Conservation (phyloP, 352 stramenopile genomes). For the Pythium guiyangense region DNA sequence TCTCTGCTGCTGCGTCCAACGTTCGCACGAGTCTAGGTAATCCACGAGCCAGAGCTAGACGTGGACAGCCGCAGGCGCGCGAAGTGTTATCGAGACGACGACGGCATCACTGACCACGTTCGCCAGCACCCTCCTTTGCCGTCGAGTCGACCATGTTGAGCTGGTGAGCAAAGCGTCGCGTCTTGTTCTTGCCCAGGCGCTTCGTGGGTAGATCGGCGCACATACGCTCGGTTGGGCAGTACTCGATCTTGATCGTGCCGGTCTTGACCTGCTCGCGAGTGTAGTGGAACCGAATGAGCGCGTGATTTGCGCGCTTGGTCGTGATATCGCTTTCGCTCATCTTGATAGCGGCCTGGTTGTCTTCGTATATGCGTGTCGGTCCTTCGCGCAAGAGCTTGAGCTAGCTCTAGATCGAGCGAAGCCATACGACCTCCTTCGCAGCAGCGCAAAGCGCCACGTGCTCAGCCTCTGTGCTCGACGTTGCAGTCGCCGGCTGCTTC, state of each 20-base stretch:
- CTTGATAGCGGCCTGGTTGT: not conserved
- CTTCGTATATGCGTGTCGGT: not conserved
- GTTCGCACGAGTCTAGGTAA: not conserved
- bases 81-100: not conserved
- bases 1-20: too few species aligned
- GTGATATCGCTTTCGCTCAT: not conserved
- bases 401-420: not conserved
- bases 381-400: not conserved
- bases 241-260: not conserved
- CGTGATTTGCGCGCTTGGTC: not conserved
- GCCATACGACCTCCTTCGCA: not conserved
- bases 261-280: not conserved
- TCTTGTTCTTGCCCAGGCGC: not conserved
- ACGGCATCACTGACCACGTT: not conserved
- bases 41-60: not conserved
- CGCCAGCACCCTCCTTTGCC: not conserved
- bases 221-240: not conserved
- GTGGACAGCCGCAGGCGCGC: too few species aligned
- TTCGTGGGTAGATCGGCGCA: not conserved
- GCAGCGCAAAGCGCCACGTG: not conserved
- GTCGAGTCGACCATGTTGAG: not conserved
- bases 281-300: not conserved
- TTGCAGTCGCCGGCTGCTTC: not conserved
- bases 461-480: not conserved
- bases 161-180: too few species aligned